Base-by-base conservation (phyloP, 768 basidiomycete genomes). In the Tremella fuciformis region DNA sequence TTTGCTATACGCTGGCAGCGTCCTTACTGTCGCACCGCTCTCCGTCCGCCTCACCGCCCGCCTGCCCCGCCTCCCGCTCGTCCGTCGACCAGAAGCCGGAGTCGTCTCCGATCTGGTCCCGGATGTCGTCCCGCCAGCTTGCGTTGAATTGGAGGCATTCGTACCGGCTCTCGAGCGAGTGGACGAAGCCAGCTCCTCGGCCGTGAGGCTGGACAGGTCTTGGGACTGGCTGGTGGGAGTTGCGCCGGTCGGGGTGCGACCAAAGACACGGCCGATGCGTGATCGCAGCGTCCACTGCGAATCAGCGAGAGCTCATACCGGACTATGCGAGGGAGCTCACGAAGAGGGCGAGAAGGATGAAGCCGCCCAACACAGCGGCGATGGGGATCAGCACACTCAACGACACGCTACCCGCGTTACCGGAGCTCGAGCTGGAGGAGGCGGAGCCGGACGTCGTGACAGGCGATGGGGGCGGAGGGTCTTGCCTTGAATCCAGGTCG, bases 1-100 rank as follows among this genome's bases (percentile, higher is more conserved):
- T 49, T 70, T 70, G 47, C 64, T 66, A 58, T 73, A 73, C 7
- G 50, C 64, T 0, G 71, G 71, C 39, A 73, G 51, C 24, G 71
- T 73, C 59, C 63, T 59, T 6, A 73, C 62, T 53, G 67, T 73
- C 25, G 47, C 15, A 18, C 68, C 68, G 53, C 69, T 70, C 26
- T 70, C 66, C 34, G 66, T 67, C 15, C 71, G 39, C 41, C 69
- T 54, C n/a, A 69, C 29, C 34, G 40, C 24, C 13, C 26, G 48
- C 29, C 55, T 25, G 37, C 57, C 44, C 56, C 57, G 57, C 57
- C 58, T 42, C 7, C 37, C 48, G 13, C 38, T 24, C 15, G 41
- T 48, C 24, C 40, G 16, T 19, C 4, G 21, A 18, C 15, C 49
- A 24, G 16, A 6, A 9, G 38, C 48, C 8, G 34, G 34, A 26